A percentile compares a stretch with the other conserved stretches of the same genome.
Conservation (phyloP, 2,329 filamentous ascomycete genomes). For the Simplicillium aogashimaense region DNA sequence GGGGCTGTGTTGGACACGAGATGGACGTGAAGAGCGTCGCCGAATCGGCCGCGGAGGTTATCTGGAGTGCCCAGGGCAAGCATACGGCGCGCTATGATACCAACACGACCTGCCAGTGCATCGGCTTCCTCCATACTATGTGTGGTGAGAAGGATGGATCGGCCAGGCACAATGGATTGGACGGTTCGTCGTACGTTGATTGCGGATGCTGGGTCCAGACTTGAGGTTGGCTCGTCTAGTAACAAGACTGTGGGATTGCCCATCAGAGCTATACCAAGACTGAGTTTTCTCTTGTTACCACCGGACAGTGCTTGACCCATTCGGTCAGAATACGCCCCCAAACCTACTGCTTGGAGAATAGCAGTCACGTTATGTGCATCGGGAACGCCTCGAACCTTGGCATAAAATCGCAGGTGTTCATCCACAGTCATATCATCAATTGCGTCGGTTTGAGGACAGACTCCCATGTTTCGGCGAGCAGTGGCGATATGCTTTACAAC, state of each 20-base stretch:
- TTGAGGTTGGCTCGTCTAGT: slow-evolving; percentile 80
- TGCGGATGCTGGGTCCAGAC: slow-evolving; percentile 85
- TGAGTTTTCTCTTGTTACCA: slow-evolving; percentile 90
- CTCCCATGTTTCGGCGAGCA: slow-evolving; percentile 72
- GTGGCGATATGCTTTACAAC: slow-evolving; percentile 62
- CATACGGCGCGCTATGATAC: slow-evolving; percentile 81
- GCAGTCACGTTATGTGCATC: slow-evolving; percentile 71
- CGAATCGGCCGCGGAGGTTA: slow-evolving; percentile 62
- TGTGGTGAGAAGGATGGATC: slow-evolving; percentile 81
- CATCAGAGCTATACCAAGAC: slow-evolving; percentile 81
- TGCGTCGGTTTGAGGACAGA: slow-evolving; percentile 82
- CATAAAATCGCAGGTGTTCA: slow-evolving; percentile 84
- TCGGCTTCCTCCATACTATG: slow-evolving; percentile 96
- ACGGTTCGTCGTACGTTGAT: slow-evolving; percentile 89
- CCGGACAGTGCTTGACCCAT: slow-evolving; percentile 76
- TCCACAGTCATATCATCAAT: slow-evolving; percentile 85
- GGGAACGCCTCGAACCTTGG: slow-evolving; percentile 67
- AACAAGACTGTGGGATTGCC: slow-evolving; percentile 82
- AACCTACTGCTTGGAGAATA: slow-evolving; percentile 71
- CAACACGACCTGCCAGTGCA: slow-evolving; percentile 71
- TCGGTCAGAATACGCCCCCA: slow-evolving; percentile 58
- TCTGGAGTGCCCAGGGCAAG: slow-evolving; percentile 72
- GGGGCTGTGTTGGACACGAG: slow-evolving; percentile 68
- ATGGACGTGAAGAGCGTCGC: slow-evolving; percentile 72
- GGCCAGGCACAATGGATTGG: slow-evolving; percentile 59